These are phyloP conservation scores for Heliocybe sulcata DNA, from an alignment of 1,284 basidiomycete species.

Conservation along the genomic window DNA sequence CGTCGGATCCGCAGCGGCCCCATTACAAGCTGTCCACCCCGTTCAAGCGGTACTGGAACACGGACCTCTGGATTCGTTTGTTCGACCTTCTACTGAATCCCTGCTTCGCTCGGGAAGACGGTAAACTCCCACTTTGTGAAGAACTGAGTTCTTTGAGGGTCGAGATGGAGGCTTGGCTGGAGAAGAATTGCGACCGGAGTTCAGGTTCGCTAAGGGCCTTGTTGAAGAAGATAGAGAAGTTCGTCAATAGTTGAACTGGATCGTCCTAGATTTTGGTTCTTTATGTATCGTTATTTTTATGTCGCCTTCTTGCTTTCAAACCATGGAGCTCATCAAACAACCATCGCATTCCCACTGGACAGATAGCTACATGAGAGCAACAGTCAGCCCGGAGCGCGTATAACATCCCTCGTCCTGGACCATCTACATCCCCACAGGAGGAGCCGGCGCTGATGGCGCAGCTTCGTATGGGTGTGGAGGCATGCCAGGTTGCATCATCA, in stretches of 20 bases:
- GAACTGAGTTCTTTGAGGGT: constrained; percentile 58
- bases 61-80: constrained; percentile 75
- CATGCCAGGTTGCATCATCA: constrained; percentile 78
- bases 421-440: constrained; percentile 56
- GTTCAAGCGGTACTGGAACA: constrained; percentile 95
- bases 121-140: constrained; percentile 62
- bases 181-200: constrained; percentile 74
- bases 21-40: constrained; percentile 67
- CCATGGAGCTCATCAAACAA: not conserved
- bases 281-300: not conserved
- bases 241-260: not conserved
- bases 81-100: constrained; percentile 91
- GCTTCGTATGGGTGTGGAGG: constrained; percentile 64
- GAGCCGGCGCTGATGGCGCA: constrained; percentile 55
- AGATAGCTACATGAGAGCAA: constrained; percentile 1
- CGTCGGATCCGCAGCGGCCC: constrained; percentile 23
- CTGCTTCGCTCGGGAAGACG: constrained; percentile 39
- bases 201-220: constrained; percentile 83
- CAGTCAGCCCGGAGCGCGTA: not conserved
- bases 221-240: constrained; percentile 67
- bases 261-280: not conserved
- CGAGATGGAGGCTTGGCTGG: constrained; percentile 88
- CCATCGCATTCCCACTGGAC: constrained; percentile 2
- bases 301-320: not conserved
- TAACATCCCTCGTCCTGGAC: constrained; percentile 36